Percentiles rank a stretch among this genome's conserved stretches.
Conservation (phyloP, 2,329 filamentous ascomycete species). For the Colletotrichum tamarilloi region DNA sequence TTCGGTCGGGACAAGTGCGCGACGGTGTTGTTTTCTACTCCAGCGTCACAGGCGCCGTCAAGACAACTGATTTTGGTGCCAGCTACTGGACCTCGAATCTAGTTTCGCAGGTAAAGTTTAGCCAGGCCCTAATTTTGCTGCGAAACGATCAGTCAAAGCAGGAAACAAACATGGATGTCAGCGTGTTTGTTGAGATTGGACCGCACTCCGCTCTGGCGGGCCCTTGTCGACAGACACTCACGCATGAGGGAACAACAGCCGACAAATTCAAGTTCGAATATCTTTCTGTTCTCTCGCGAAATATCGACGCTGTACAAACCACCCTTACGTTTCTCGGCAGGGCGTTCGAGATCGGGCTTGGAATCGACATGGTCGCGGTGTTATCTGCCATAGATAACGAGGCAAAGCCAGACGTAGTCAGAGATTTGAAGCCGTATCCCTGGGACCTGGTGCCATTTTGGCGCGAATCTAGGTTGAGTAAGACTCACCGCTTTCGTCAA, state of each 20-base stretch:
- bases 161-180: not conserved
- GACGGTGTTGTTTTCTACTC: conserved; percentile 19
- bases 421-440: conserved; percentile 61
- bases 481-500: conserved; percentile 45
- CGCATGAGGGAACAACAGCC: not conserved
- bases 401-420: conserved; percentile 48
- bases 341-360: conserved; percentile 36
- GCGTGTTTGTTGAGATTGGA: not conserved
- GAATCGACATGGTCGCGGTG: conserved; percentile 39
- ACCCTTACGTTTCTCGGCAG: not conserved
- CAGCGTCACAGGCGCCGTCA: not conserved
- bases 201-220: not conserved
- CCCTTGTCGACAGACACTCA: not conserved
- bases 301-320: not conserved
- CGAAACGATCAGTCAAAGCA: not conserved
- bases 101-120: conserved; percentile 46
- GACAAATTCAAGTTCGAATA: not conserved
- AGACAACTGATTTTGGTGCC: not conserved
- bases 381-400: conserved; percentile 45
- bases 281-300: not conserved
- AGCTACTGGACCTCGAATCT: conserved; percentile 51
- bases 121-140: conserved; percentile 38
- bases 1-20: not conserved
- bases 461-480: conserved; percentile 60
- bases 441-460: conserved; percentile 67